These are phyloP conservation scores for Crucibulum laeve DNA, from an alignment of 768 basidiomycete genomes.

Conservation along the genomic window DNA sequence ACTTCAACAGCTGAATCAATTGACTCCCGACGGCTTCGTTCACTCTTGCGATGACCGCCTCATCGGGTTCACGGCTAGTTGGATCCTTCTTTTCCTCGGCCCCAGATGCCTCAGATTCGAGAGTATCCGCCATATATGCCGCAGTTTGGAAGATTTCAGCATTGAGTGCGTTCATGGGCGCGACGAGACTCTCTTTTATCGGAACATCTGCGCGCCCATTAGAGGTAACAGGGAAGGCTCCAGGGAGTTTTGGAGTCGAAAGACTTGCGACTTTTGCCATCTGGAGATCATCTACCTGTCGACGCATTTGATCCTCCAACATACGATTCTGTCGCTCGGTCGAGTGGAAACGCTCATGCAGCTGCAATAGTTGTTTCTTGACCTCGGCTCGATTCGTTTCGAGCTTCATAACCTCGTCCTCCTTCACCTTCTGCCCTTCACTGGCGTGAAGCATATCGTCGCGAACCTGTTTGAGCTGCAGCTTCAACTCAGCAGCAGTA, in stretches of 20 bases:
- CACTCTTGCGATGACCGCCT: conserved; percentile 13
- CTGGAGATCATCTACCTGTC: too few species aligned
- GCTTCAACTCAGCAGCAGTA: conserved; percentile 6
- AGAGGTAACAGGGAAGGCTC: conserved; percentile 6
- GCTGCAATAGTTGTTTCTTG: conserved; percentile 14
- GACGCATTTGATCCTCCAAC: conserved; percentile 27
- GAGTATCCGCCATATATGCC: conserved; percentile 33
- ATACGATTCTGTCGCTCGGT: conserved; percentile 25
- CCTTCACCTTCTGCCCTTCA: conserved; percentile 8
- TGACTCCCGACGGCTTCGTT: conserved; percentile 27
- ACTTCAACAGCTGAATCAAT: conserved; percentile 22
- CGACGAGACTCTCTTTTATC: conserved; percentile 15
- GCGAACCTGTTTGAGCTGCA: conserved; percentile 6
- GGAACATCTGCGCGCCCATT: conserved; percentile 1
- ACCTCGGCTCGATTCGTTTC: conserved; percentile 11
- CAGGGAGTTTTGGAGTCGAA: conserved; percentile 8
- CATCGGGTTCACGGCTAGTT: conserved; percentile 1
- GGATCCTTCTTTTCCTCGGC: conserved; percentile 1
- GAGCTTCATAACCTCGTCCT: conserved; percentile 14
- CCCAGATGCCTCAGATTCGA: conserved; percentile 15
- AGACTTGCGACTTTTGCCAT: conserved; percentile 20
- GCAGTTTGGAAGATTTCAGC: conserved; percentile 36
- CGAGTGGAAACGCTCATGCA: conserved; percentile 13
- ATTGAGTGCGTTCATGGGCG: conserved; percentile 25
- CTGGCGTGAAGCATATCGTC: conserved; percentile 10